Evolutionary conservation across 306 rosid species (phyloP).

Genomic region (Erythrophleum fordii): DNA sequence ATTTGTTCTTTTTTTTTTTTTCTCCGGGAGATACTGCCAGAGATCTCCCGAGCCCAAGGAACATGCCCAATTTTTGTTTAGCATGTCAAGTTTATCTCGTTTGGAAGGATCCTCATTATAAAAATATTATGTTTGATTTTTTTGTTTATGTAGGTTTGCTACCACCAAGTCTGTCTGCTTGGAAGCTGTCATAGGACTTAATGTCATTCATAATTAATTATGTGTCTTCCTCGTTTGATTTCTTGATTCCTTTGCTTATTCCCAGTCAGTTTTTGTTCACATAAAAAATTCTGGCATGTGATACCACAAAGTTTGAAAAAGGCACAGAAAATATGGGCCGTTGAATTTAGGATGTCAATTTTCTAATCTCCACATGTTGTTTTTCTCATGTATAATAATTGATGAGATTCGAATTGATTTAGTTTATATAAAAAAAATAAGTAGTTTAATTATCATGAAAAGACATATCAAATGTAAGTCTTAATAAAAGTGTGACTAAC

Average conservation of each 20-base stretch:
- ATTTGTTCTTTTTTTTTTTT: not conserved
- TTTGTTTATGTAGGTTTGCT: slow-evolving; percentile 46
- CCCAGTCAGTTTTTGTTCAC: slow-evolving; percentile 43
- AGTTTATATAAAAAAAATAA: not conserved
- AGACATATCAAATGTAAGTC: not conserved
- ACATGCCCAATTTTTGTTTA: slow-evolving; percentile 73
- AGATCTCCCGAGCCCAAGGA: slow-evolving; percentile 66
- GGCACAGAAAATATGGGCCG: slow-evolving; percentile 29
- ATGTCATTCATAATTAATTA: slow-evolving; percentile 64
- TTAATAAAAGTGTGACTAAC: not conserved
- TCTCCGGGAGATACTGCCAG: slow-evolving; percentile 61
- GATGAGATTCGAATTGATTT: not conserved
- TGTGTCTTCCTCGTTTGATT: slow-evolving; percentile 45
- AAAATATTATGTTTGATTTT: slow-evolving; percentile 24
- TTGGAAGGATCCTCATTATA: slow-evolving; percentile 55
- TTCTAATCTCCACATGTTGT: slow-evolving; percentile 35
- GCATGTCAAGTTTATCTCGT: slow-evolving; percentile 63
- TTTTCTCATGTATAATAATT: not conserved
- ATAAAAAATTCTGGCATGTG: slow-evolving; percentile 39
- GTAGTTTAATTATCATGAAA: not conserved
- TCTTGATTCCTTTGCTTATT: slow-evolving; percentile 50
- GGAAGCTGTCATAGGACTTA: slow-evolving; percentile 75
- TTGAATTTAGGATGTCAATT: slow-evolving; percentile 64
- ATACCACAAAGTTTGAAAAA: slow-evolving; percentile 40
- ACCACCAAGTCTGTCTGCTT: slow-evolving; percentile 64